A percentile compares a stretch with the other conserved stretches of the same genome.
Evolutionary conservation across 768 basidiomycete species (phyloP).

Genomic region (Rossbeevera mucosa): DNA sequence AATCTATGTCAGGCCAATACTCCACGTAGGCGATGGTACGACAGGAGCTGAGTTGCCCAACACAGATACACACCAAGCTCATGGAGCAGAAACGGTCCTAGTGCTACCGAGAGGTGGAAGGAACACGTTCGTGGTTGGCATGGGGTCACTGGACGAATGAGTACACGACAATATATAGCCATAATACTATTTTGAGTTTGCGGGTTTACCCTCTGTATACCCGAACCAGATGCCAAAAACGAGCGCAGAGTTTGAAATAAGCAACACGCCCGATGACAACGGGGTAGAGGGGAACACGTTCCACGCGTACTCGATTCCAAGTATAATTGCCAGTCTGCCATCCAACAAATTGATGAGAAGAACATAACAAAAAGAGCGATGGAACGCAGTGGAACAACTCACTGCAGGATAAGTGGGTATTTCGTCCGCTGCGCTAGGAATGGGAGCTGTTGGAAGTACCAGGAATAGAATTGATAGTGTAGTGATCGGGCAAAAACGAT

Average conservation of each 20-base stretch:
- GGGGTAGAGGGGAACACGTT: constrained; percentile 80
- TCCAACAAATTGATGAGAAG: background rate
- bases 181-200: constrained; percentile 1
- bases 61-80: constrained; percentile 76
- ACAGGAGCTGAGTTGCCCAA: constrained; percentile 56
- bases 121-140: constrained; percentile 74
- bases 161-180: background rate
- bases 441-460: constrained; percentile 92
- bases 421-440: constrained; percentile 73
- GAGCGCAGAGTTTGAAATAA: constrained; percentile 48
- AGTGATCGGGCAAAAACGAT: constrained; percentile 89
- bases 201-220: constrained; percentile 36
- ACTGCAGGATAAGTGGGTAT: constrained; percentile 63
- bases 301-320: constrained; percentile 80
- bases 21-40: constrained; percentile 50
- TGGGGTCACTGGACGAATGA: constrained; percentile 43
- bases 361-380: too few species aligned
- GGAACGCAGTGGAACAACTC: constrained; percentile 21
- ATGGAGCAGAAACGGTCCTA: constrained; percentile 77
- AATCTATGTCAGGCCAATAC: constrained; percentile 58
- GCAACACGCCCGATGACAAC: constrained; percentile 55
- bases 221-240: constrained; percentile 55
- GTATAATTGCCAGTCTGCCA: constrained; percentile 54
- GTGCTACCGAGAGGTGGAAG: constrained; percentile 80
- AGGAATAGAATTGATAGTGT: constrained; percentile 97